Conservation (phyloP, 192 early-diverging fungal genomes). For the Podila minutissima region DNA sequence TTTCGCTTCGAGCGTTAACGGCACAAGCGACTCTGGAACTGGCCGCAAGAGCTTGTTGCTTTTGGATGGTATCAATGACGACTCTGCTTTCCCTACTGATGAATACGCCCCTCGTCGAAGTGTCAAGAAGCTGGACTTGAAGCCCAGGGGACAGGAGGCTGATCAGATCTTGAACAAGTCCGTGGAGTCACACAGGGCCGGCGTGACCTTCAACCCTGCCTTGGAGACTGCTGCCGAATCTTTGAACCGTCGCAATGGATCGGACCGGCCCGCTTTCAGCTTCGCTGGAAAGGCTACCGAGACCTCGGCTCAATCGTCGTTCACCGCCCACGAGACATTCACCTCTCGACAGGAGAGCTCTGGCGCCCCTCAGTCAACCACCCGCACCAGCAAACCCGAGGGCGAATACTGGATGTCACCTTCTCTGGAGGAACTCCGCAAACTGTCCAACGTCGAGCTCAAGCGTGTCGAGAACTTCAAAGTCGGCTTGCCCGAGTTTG, state of each 20-base stretch:
- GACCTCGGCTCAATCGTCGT: not conserved
- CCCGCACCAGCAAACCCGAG: conserved; percentile 20
- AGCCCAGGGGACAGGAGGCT: conserved; percentile 28
- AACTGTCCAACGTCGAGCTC: conserved; percentile 75
- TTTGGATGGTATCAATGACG: conserved; percentile 47
- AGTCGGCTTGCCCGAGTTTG: conserved; percentile 74
- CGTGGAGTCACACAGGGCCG: conserved; percentile 2
- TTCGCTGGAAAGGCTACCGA: not conserved
- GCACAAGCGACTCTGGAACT: conserved; percentile 30
- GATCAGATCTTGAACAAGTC: conserved; percentile 14
- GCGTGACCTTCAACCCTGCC: conserved; percentile 48
- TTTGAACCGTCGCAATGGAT: conserved; percentile 1
- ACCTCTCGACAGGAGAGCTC: conserved; percentile 3
- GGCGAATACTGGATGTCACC: conserved; percentile 84
- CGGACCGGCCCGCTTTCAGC: conserved; percentile 14
- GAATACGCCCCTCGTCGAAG: conserved; percentile 75
- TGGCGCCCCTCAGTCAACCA: not conserved
- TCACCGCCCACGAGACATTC: not conserved
- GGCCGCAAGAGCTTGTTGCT: conserved; percentile 48
- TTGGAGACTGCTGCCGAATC: conserved; percentile 38
- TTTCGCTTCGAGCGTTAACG: conserved; percentile 39
- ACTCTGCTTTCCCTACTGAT: conserved; percentile 67
- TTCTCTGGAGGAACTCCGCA: conserved; percentile 72
- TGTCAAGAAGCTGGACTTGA: conserved; percentile 77
- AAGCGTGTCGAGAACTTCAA: conserved; percentile 77